Conservation (phyloP, 2,329 filamentous ascomycete species). For the Akanthomyces muscarius region DNA sequence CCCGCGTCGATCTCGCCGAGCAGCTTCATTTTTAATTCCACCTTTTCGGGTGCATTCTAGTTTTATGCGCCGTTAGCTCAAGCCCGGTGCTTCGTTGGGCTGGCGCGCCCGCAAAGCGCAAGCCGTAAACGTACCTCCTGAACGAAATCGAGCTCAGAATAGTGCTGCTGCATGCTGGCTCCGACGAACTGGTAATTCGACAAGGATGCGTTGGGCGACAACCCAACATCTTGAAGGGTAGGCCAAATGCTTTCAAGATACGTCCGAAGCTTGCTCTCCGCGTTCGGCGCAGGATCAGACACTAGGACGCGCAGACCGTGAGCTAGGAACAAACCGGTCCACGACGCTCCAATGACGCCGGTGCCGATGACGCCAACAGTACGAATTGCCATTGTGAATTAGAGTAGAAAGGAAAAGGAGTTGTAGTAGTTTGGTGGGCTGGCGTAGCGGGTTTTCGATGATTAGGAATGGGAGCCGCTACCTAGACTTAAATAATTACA, state of each 20-base stretch:
- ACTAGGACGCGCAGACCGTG: conserved; percentile 34
- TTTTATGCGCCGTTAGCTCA: not conserved
- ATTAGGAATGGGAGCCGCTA: not conserved
- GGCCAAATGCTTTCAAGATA: not conserved
- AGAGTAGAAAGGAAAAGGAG: not conserved
- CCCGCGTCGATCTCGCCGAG: conserved; percentile 32
- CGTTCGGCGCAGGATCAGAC: conserved; percentile 36
- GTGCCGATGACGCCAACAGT: conserved; percentile 31
- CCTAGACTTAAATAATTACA: not conserved
- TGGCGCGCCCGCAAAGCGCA: not conserved
- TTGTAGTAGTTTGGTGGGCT: not conserved
- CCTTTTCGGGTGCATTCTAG: conserved; percentile 36
- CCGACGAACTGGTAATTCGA: conserved; percentile 10
- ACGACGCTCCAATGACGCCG: conserved; percentile 34
- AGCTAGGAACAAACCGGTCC: conserved; percentile 35
- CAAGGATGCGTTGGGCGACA: not conserved
- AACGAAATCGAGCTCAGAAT: conserved; percentile 29
- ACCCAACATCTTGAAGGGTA: not conserved
- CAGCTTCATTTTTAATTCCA: conserved; percentile 36
- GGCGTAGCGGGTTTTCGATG: not conserved
- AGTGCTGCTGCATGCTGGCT: conserved; percentile 1
- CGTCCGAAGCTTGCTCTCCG: conserved; percentile 27
- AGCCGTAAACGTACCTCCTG: conserved; percentile 25
- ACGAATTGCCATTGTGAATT: conserved; percentile 16
- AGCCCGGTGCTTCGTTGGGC: not conserved